Evolutionary conservation across 768 basidiomycete species (phyloP), one percentile per base, ranked within the genome.

Genomic region (Dacryopinax spathularia): DNA sequence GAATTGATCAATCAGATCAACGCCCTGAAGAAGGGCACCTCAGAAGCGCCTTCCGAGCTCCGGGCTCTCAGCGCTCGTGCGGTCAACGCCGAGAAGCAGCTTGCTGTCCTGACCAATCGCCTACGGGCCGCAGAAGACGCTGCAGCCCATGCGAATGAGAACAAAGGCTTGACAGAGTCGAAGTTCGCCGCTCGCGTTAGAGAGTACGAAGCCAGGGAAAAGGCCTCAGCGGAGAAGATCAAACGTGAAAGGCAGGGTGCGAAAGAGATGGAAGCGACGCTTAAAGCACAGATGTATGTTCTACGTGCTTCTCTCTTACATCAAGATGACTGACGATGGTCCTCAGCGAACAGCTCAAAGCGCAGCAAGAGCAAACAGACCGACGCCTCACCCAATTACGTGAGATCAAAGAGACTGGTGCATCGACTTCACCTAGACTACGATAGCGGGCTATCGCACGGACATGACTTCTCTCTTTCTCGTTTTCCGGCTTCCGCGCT

Each of bases 171-270:
- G 0, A 87, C 89, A 0, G 93, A 96, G 68, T 77, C 76, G 61
- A 95, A 94, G 73, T 98, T 94, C 92, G 93, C 94, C 70, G 90
- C 87, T 0, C 79, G 94, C n/a, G 89, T 98, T 44, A 87, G 86
- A 73, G 94, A 98, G 74, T 93, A 94, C 69, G 91, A 96, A 75
- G 72, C 82, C 15, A 76, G 89, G 18, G 71, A 93, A 66, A 86
- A 85, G 72, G 84, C 85, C 0, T 90, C 90, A 0, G 91, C 92
- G 70, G 94, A 98, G 78, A 86, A 85, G 71, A 84, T 91, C 67
- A 97, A 97, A 80, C 80, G 91, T 62, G 93, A 95, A 77, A 79
- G 89, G 65, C 94, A 97, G 70, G 96, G 95, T 2, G 83, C 86
- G 43, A 99, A 97, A 75, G 95, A 98, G 75, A 56, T 56, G 48